These are phyloP conservation scores for Globisporangium spiculum DNA, from an alignment of 352 stramenopile genomes.

Conservation along the genomic window DNA sequence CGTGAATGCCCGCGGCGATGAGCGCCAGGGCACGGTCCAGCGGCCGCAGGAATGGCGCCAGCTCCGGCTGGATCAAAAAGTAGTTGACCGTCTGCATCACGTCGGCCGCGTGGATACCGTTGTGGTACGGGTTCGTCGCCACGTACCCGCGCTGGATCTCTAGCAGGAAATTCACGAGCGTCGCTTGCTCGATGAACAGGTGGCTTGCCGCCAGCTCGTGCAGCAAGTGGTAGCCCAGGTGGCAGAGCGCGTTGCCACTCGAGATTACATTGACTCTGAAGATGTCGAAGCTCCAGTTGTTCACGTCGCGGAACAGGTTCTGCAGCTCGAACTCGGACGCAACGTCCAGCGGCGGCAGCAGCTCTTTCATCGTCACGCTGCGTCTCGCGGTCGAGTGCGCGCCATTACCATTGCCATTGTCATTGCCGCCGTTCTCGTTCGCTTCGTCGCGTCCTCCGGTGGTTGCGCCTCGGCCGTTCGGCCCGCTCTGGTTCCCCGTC, in stretches of 20 bases:
- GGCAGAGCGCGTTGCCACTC: constrained; percentile 64
- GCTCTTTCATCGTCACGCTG: constrained; percentile 58
- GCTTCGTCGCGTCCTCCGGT: neutral
- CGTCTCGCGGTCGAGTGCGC: constrained; percentile 10
- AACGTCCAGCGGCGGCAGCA: constrained; percentile 55
- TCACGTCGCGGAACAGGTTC: constrained; percentile 51
- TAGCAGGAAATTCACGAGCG: constrained; percentile 72
- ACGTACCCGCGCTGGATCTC: constrained; percentile 86
- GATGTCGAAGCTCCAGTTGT: constrained; percentile 74
- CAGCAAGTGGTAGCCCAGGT: constrained; percentile 77
- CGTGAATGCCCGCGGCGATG: constrained; percentile 81
- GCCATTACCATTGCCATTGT: neutral
- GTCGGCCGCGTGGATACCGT: constrained; percentile 86
- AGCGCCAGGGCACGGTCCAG: constrained; percentile 73
- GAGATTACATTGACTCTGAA: constrained; percentile 72
- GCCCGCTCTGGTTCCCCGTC: neutral
- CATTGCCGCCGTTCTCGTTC: constrained; percentile 17
- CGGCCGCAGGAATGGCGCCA: constrained; percentile 71
- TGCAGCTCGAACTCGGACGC: constrained; percentile 70
- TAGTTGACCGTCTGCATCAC: constrained; percentile 89
- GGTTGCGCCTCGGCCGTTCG: constrained; percentile 16
- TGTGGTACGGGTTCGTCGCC: constrained; percentile 87
- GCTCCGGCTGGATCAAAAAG: constrained; percentile 73
- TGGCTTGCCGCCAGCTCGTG: constrained; percentile 55
- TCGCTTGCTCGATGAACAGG: constrained; percentile 55